Evolutionary conservation across 768 basidiomycete species (phyloP), one percentile per base, ranked within the genome.

Genomic region (Cystobasidium tubakii): DNA sequence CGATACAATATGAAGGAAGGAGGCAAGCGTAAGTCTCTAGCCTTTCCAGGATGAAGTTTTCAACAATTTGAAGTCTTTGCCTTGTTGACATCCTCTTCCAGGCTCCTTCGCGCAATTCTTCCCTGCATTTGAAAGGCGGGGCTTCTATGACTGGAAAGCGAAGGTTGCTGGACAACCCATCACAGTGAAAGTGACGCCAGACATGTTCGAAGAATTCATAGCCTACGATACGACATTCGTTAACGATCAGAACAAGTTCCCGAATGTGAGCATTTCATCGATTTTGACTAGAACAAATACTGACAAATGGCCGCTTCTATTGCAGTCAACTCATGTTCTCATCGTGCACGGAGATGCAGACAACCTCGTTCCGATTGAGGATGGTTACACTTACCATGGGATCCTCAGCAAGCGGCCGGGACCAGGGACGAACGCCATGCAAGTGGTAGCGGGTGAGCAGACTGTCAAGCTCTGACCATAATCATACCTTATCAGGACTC

Each of bases 341-440:
- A 89, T 87, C 1, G 78, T 91, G 60, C 91, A 92, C 73, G 91
- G 90, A n/a, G 81, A 91, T 50, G 81, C 82, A 34, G 91, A 92
- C 76, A 78, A 82, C 50, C 85, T 84, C 27, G 89, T 91, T 0
- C 88, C 89, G 1, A 36, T 71, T 2, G 69, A 71, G 23, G 69
- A 71, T 43, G 69, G 69, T 21, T 10, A 60, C 46, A 71, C 69
- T 27, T 71, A 71, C 31, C 69, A 71, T 39, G 29, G 23, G 7
- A 71, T 71, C 1, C 31, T 71, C 23, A 54, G 46, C 23, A 60
- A 27, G n/a, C 21, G 69, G 3, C 69, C 69, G 1, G 69, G 69
- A 23, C 69, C 69, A 3, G 69, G 69, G 9, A 55, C 55, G 23
- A 39, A 46, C 36, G n/a, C 50, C 1, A 13, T 71, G 23, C 29